Evolutionary conservation across 495 filamentous ascomycete genomes (phyloP), one percentile per base, ranked within the genome.

Genomic region (Tuber borchii): DNA sequence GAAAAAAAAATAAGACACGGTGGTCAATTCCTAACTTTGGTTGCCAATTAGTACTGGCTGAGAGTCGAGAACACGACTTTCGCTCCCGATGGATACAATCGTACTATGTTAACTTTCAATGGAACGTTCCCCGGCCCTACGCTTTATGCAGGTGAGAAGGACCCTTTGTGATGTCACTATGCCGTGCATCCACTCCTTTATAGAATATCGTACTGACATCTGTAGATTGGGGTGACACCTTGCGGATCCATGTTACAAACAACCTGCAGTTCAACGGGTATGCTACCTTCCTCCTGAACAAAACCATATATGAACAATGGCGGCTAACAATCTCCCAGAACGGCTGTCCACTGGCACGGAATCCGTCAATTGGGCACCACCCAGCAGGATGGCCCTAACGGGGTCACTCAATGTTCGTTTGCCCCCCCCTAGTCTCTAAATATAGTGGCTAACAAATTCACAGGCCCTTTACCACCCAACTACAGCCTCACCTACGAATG

Each of bases 351-450:
- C 82, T 92, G 88, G 86, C 90, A 92, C 73, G 90, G 91, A 14
- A 83, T 92, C 26, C 87, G 85, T 70, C 90, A 92, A 81, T 88
- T 88, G 73, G 86, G 84, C 4, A 89, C 89, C 6, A 86, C 86
- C 44, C 85, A 85, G 71, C 88, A 88, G 87, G 91, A 93, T 82
- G 91, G 91, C 20, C 84, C 86, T 31, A 84, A 85, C 16, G 86
- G 85, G 0, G 86, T 91, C 20, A 89, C 88, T n/a, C 90, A 92
- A 82, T 93, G 91, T 92, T 75, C 84, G 88, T 8, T 89, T 12
- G 86, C 86, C 39, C 69, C 79, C 34, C 85, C 76, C 39, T 85
- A 83, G 78, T 87, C 87, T 83, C 83, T 83, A 44, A 85, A 88
- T 83, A 83, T 75, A 45, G 84, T 86, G 6, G 83, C 84, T 71